phyloP scores from a whole-genome alignment of 2,329 filamentous ascomycete species.

The Chalara sp. region DNA sequence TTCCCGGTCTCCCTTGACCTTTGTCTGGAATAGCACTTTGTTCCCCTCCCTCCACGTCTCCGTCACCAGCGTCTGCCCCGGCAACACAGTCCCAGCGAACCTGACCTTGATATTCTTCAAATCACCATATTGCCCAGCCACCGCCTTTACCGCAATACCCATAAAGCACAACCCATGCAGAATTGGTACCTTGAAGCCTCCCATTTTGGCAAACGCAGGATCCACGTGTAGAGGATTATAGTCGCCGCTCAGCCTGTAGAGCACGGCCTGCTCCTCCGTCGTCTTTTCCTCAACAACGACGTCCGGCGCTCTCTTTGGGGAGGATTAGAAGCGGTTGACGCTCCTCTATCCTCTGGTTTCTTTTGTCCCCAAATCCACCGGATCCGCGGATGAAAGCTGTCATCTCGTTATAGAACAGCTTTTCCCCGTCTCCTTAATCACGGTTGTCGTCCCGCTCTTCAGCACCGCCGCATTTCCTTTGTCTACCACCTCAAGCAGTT shows the following conservation, averaged over 20 bases:
- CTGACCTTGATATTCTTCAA: conserved; percentile 91
- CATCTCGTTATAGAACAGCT: conserved; percentile 94
- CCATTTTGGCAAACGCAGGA: conserved; percentile 87
- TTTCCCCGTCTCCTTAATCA: conserved; percentile 77
- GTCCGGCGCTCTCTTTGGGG: conserved; percentile 74
- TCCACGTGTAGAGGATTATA: conserved; percentile 96
- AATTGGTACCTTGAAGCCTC: conserved; percentile 91
- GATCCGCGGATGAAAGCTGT: conserved; percentile 89
- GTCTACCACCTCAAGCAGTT: conserved; percentile 89
- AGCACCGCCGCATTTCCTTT: conserved; percentile 87
- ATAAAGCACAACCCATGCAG: conserved; percentile 96
- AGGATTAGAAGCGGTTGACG: conserved; percentile 71
- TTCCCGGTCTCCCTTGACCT: conserved; percentile 92
- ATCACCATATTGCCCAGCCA: conserved; percentile 74
- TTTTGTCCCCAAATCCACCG: conserved; percentile 83
- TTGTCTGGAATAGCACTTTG: conserved; percentile 76
- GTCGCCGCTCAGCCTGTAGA: conserved; percentile 92
- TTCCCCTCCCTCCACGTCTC: conserved; percentile 91
- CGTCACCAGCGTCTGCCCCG: conserved; percentile 82
- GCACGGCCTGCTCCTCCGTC: conserved; percentile 80
- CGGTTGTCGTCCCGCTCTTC: conserved; percentile 72
- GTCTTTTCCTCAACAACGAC: conserved; percentile 80
- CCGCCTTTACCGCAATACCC: conserved; percentile 83
- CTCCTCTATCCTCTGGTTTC: conserved; percentile 72
- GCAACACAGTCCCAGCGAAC: conserved; percentile 79